Conservation (phyloP, 805 yeast species). For the Spathaspora sp. region DNA sequence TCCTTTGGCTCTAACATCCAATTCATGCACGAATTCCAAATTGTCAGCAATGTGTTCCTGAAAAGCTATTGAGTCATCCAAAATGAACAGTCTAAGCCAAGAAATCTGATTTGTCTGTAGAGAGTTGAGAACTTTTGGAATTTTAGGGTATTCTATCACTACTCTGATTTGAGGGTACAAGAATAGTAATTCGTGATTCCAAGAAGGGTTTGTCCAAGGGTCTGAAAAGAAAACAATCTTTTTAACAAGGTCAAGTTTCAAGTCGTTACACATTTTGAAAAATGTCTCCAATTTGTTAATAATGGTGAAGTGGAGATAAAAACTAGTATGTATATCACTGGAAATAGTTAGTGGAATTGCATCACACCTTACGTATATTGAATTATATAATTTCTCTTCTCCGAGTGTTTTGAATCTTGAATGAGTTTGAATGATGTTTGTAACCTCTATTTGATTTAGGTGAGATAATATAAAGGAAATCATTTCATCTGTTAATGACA, state of each 20-base stretch:
- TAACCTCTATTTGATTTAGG: not conserved
- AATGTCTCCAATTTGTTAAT: not conserved
- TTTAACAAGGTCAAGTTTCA: not conserved
- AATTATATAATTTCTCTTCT: not conserved
- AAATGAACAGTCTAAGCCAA: not conserved
- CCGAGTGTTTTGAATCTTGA: not conserved
- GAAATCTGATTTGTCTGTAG: not conserved
- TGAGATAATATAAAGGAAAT: not conserved
- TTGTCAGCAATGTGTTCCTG: not conserved
- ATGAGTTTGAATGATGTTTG: not conserved
- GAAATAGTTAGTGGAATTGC: not conserved
- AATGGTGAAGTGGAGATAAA: not conserved
- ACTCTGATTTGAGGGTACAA: not conserved
- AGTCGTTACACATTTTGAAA: not conserved
- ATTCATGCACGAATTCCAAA: not conserved
- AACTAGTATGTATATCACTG: too few species aligned
- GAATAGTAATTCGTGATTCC: not conserved
- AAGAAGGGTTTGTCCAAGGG: not conserved
- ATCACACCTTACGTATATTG: not conserved
- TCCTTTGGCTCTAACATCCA: not conserved
- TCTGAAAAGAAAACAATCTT: not conserved
- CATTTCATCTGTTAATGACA: not conserved
- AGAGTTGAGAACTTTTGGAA: too few species aligned
- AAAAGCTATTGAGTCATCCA: not conserved
- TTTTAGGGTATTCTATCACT: not conserved